Evolutionary conservation across 2,329 filamentous ascomycete genomes (phyloP).

Genomic region (Cryphonectria radicalis): DNA sequence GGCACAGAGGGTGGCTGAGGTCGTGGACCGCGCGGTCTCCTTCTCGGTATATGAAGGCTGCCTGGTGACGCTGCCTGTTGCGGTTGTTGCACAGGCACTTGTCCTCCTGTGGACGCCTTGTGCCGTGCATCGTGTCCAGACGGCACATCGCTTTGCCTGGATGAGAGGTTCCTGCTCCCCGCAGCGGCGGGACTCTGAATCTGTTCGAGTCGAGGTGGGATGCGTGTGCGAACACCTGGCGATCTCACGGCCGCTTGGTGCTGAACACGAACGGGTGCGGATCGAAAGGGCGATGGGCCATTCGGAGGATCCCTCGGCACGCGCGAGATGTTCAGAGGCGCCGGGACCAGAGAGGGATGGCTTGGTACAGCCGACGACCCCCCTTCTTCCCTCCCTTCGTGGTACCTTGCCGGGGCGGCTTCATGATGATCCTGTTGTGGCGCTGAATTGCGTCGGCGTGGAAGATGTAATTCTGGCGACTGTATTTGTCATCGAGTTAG

Average conservation of each 20-base stretch:
- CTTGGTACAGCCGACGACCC: not conserved
- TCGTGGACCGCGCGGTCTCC: not conserved
- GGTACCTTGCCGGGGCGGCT: not conserved
- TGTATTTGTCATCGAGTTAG: not conserved
- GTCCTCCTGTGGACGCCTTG: not conserved
- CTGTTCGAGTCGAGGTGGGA: not conserved
- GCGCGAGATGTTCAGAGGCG: slow-evolving; percentile 2
- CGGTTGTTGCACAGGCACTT: not conserved
- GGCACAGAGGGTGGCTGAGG: not conserved
- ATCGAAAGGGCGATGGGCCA: not conserved
- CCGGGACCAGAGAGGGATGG: not conserved
- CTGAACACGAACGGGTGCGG: not conserved
- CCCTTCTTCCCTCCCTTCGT: not conserved
- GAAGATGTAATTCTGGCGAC: not conserved
- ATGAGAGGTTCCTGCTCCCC: not conserved
- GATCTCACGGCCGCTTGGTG: not conserved
- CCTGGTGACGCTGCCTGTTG: not conserved
- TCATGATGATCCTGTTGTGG: not conserved
- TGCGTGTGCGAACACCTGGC: not conserved
- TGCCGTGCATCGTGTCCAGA: not conserved
- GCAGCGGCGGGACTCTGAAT: not conserved
- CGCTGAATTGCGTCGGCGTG: not conserved
- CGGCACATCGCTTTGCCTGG: not conserved
- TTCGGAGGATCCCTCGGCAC: not conserved
- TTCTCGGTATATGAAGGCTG: not conserved